A percentile compares a stretch with the other conserved stretches of the same genome.
These are phyloP conservation scores for Russula ochroleuca DNA, from an alignment of 768 basidiomycete species.

Conservation along the genomic window DNA sequence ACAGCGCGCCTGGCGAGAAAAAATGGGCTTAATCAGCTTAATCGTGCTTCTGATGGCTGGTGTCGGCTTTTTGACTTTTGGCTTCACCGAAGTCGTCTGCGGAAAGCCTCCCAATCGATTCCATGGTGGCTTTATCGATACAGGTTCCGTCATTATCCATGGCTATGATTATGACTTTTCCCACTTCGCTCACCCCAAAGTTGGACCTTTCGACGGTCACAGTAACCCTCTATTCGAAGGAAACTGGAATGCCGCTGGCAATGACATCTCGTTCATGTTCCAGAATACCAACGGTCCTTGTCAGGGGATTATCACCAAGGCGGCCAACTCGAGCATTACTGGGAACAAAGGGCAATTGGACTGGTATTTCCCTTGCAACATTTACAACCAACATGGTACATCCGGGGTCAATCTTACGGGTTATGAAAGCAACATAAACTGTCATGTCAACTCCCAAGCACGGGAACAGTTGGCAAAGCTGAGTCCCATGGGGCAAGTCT, in stretches of 20 bases:
- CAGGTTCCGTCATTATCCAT: conserved; percentile 85
- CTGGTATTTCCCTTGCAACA: conserved; percentile 99
- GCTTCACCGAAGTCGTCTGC: conserved; percentile 93
- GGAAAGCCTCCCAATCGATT: conserved; percentile 80
- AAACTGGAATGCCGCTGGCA: conserved; percentile 72
- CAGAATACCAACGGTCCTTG: conserved; percentile 89
- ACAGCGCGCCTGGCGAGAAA: conserved; percentile 97
- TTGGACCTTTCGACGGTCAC: conserved; percentile 67
- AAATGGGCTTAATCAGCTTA: conserved; percentile 86
- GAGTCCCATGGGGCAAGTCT: conserved; percentile 74
- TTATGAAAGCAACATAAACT: conserved; percentile 61
- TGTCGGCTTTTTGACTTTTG: conserved; percentile 98
- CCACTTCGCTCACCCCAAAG: conserved; percentile 77
- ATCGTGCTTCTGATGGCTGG: conserved; percentile 81
- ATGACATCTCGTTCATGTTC: conserved; percentile 92
- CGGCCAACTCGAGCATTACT: conserved; percentile 65
- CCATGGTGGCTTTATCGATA: conserved; percentile 72
- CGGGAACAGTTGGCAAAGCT: conserved; percentile 49
- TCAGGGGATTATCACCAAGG: conserved; percentile 66
- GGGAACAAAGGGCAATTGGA: conserved; percentile 58
- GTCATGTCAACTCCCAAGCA: conserved; percentile 61
- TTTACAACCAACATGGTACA: conserved; percentile 68
- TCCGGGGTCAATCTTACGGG: conserved; percentile 60
- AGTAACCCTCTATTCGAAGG: conserved; percentile 81
- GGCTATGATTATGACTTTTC: conserved; percentile 92